These are phyloP conservation scores for Colletotrichum simmondsii DNA, from an alignment of 2,329 filamentous ascomycete genomes.

Conservation along the genomic window DNA sequence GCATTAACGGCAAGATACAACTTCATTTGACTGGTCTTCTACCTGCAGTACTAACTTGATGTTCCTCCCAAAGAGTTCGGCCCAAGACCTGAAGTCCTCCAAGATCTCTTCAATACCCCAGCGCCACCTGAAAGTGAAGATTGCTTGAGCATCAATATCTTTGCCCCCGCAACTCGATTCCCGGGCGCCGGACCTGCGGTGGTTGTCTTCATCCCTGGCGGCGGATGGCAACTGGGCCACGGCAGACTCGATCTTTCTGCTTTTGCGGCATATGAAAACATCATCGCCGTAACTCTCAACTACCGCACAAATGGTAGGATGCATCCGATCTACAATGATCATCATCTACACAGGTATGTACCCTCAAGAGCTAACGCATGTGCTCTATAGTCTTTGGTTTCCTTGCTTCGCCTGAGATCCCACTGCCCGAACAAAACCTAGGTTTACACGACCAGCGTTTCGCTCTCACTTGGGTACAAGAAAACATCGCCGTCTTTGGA, in stretches of 20 bases:
- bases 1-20: not conserved
- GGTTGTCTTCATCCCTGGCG: slow-evolving; percentile 41
- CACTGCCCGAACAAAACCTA: slow-evolving; percentile 36
- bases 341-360: not conserved
- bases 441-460: slow-evolving; percentile 42
- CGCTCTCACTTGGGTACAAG: slow-evolving; percentile 45
- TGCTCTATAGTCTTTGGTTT: slow-evolving; percentile 37
- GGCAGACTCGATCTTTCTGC: slow-evolving; percentile 38
- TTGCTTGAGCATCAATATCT: slow-evolving; percentile 42
- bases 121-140: slow-evolving; percentile 40
- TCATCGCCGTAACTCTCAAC: slow-evolving; percentile 41
- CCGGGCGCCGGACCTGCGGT: slow-evolving; percentile 35
- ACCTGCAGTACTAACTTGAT: not conserved
- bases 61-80: slow-evolving; percentile 34
- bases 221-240: slow-evolving; percentile 39
- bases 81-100: slow-evolving; percentile 34
- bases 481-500: slow-evolving; percentile 44
- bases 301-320: slow-evolving; percentile 40
- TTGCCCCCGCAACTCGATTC: slow-evolving; percentile 33
- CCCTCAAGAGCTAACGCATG: not conserved
- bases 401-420: slow-evolving; percentile 1
- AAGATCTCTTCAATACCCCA: slow-evolving; percentile 36
- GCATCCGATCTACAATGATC: not conserved
- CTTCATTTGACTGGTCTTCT: too few species aligned
- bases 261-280: slow-evolving; percentile 42